Percentiles rank a stretch among this genome's conserved stretches.
Conservation (phyloP, 1,284 basidiomycete genomes). For the Tilletiaria anomala region DNA sequence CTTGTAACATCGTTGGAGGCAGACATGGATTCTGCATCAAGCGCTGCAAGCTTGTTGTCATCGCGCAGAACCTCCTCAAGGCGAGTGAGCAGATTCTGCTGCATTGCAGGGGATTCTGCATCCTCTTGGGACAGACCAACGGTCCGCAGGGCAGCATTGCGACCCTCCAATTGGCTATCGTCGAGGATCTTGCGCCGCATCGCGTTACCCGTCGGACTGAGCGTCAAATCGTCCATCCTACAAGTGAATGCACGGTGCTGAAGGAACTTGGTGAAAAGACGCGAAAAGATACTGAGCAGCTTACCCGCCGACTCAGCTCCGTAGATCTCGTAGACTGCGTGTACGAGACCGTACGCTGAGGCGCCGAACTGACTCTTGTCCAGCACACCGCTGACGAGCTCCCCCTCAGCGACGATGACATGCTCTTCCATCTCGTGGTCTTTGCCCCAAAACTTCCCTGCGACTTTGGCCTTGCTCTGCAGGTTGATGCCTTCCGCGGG, state of each 20-base stretch:
- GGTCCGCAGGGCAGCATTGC: constrained; percentile 61
- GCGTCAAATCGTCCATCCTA: constrained; percentile 91
- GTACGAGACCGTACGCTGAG: constrained; percentile 85
- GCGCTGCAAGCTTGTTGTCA: constrained; percentile 92
- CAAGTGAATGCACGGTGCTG: constrained; percentile 96
- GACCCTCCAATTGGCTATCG: constrained; percentile 59
- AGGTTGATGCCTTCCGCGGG: constrained; percentile 73
- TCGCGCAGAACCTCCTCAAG: constrained; percentile 92
- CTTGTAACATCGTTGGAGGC: constrained; percentile 60
- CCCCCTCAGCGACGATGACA: constrained; percentile 81
- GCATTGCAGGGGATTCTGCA: constrained; percentile 37
- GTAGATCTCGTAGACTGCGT: constrained; percentile 98
- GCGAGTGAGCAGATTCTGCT: constrained; percentile 42
- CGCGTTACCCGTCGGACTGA: constrained; percentile 68
- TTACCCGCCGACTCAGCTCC: constrained; percentile 77
- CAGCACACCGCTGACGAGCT: constrained; percentile 78
- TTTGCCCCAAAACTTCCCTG: constrained; percentile 59
- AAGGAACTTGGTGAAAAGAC: constrained; percentile 90
- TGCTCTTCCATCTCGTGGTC: constrained; percentile 56
- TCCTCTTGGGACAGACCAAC: constrained; percentile 44
- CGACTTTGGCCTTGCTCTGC: constrained; percentile 69
- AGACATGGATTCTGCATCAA: constrained; percentile 65
- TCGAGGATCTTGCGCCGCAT: constrained; percentile 57
- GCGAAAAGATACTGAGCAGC: constrained; percentile 79
- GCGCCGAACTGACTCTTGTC: constrained; percentile 98